These are phyloP conservation scores for Hypholoma fasciculare DNA, from an alignment of 768 basidiomycete species.

Conservation along the genomic window DNA sequence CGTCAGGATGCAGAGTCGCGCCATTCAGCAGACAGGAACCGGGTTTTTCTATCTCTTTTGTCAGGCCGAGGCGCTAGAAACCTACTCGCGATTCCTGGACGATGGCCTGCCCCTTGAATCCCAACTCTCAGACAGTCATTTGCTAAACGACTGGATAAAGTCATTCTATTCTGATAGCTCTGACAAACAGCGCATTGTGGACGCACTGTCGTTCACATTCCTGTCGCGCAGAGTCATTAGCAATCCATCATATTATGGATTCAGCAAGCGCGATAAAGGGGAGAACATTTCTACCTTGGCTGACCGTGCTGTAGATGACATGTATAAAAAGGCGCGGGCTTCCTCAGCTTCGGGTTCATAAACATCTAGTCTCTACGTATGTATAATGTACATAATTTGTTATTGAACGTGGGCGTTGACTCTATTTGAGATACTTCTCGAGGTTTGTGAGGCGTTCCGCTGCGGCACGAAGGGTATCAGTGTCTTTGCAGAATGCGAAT, in stretches of 20 bases:
- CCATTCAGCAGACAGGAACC: slow-evolving; percentile 58
- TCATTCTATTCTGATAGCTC: slow-evolving; percentile 13
- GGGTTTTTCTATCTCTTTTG: slow-evolving; percentile 88
- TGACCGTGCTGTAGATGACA: slow-evolving; percentile 45
- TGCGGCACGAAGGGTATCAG: slow-evolving; percentile 80
- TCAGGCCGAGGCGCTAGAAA: slow-evolving; percentile 81
- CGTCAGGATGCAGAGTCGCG: slow-evolving; percentile 89
- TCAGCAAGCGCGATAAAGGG: slow-evolving; percentile 40
- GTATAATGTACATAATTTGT: background rate
- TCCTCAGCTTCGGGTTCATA: background rate
- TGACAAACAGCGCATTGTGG: slow-evolving; percentile 68
- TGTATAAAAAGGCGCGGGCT: slow-evolving; percentile 1
- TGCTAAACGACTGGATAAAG: slow-evolving; percentile 36
- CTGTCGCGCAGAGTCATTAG: slow-evolving; percentile 65
- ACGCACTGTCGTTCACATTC: slow-evolving; percentile 81
- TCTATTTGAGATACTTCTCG: slow-evolving; percentile 55
- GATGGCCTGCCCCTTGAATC: slow-evolving; percentile 94
- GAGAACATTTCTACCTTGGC: slow-evolving; percentile 70
- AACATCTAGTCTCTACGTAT: background rate
- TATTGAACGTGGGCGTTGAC: background rate
- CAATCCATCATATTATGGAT: slow-evolving; percentile 88
- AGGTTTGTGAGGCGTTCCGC: slow-evolving; percentile 78
- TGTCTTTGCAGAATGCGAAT: slow-evolving; percentile 96
- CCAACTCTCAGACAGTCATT: slow-evolving; percentile 50
- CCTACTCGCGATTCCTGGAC: slow-evolving; percentile 79